Conservation (phyloP, 805 yeast genomes). For the Brettanomyces naardenensis region DNA sequence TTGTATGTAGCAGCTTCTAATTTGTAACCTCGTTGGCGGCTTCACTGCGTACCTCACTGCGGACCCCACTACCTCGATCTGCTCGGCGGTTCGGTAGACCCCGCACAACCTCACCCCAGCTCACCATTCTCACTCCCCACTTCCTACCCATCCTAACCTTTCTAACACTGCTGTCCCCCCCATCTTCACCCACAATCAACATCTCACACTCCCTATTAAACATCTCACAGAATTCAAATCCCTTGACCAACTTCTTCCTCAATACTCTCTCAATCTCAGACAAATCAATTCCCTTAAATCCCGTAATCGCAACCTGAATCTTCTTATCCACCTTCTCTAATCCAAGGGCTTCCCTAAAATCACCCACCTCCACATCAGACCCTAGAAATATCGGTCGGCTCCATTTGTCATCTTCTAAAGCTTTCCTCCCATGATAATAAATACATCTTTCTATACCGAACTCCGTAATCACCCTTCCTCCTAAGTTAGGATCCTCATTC, state of each 20-base stretch:
- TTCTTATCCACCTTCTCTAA: not conserved
- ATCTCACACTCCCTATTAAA: slow-evolving; percentile 47
- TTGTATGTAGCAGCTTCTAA: too few species aligned
- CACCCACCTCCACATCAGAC: not conserved
- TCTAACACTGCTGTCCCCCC: slow-evolving; percentile 10
- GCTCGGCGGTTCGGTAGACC: too few species aligned
- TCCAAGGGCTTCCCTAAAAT: slow-evolving; percentile 3
- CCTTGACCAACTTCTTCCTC: slow-evolving; percentile 30
- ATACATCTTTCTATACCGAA: slow-evolving; percentile 24
- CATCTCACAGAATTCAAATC: slow-evolving; percentile 41
- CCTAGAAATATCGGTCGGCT: slow-evolving; percentile 12
- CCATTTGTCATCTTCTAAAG: slow-evolving; percentile 17
- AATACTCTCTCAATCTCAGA: slow-evolving; percentile 40
- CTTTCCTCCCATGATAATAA: slow-evolving; percentile 11
- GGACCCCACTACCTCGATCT: too few species aligned
- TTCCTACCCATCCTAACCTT: slow-evolving; percentile 18
- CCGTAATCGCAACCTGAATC: slow-evolving; percentile 20
- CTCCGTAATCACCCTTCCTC: slow-evolving; percentile 18
- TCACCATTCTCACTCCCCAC: slow-evolving; percentile 18
- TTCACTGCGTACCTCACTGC: too few species aligned
- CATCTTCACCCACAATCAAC: slow-evolving; percentile 29
- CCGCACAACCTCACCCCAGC: too few species aligned
- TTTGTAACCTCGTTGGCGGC: too few species aligned
- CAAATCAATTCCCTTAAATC: slow-evolving; percentile 24
- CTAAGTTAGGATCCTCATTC: not conserved